Evolutionary conservation across 176 grass and related monocot species (phyloP).

Genomic region (Aegilops tauschii): DNA sequence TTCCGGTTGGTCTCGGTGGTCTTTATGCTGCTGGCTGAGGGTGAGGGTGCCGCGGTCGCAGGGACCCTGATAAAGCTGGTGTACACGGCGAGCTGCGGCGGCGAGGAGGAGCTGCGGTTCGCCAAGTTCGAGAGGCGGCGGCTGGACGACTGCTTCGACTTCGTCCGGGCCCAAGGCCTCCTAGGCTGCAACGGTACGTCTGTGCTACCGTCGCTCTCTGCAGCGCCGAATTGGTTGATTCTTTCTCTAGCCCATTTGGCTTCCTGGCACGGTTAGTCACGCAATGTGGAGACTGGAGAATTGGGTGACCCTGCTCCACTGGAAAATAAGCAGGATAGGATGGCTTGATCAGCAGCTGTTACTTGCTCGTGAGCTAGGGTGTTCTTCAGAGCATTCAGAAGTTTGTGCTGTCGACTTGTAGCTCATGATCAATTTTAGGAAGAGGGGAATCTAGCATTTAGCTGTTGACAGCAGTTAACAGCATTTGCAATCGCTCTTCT

Average conservation of each 20-base stretch:
- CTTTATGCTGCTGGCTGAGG: background rate
- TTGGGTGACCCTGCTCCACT: background rate
- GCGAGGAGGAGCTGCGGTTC: slow-evolving; percentile 62
- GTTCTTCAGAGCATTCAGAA: background rate
- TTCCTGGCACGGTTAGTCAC: background rate
- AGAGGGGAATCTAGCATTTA: background rate
- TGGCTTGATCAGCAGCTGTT: background rate
- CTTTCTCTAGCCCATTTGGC: background rate
- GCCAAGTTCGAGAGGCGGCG: slow-evolving; percentile 77
- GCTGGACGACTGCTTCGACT: slow-evolving; percentile 76
- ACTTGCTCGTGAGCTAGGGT: background rate
- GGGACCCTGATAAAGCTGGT: slow-evolving; percentile 95
- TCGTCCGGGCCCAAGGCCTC: slow-evolving; percentile 57
- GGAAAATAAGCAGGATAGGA: background rate
- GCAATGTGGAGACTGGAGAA: background rate
- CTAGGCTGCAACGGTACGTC: slow-evolving; percentile 42
- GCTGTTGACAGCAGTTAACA: background rate
- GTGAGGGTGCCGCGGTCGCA: background rate
- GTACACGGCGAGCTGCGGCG: slow-evolving; percentile 57
- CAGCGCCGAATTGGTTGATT: background rate
- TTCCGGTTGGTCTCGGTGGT: too few relatives aligned
- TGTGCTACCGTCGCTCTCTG: background rate
- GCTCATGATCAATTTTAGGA: background rate
- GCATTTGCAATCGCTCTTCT: background rate
- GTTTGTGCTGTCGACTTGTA: background rate